A percentile compares a stretch with the other conserved stretches of the same genome.
Evolutionary conservation across 805 yeast species (phyloP).

Genomic region (Barnettozyma wickerhamii): DNA sequence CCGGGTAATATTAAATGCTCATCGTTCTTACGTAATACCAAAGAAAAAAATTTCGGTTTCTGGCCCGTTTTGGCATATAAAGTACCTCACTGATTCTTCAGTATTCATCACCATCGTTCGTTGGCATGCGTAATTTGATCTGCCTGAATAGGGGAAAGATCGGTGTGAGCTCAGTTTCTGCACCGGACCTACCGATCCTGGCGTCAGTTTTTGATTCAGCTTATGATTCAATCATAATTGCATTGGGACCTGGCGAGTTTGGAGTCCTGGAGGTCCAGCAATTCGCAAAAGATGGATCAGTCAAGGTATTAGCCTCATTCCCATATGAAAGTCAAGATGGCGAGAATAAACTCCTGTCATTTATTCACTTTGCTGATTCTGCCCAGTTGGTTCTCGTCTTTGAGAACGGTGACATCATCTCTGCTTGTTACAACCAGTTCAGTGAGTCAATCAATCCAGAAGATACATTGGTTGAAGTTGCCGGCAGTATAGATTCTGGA

Average conservation of each 20-base stretch:
- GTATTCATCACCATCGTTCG: no score
- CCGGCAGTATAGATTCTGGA: conserved; percentile 80
- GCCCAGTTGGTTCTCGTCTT: conserved; percentile 63
- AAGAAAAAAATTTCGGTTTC: background rate
- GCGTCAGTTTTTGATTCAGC: conserved; percentile 66
- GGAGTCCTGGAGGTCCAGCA: conserved; percentile 73
- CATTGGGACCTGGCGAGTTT: conserved; percentile 51
- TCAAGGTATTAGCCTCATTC: conserved; percentile 55
- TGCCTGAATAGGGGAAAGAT: conserved; percentile 53
- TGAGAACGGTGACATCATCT: conserved; percentile 68
- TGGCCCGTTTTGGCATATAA: background rate
- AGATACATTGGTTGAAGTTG: conserved; percentile 59
- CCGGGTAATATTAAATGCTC: conserved; percentile 2
- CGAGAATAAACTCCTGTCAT: conserved; percentile 43
- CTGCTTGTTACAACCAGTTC: conserved; percentile 54
- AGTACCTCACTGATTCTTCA: no score
- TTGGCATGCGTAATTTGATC: conserved; percentile 48
- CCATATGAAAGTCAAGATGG: conserved; percentile 31
- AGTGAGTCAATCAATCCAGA: conserved; percentile 40
- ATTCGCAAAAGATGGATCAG: conserved; percentile 59
- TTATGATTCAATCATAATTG: conserved; percentile 67
- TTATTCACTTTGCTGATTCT: conserved; percentile 68
- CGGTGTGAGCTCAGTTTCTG: conserved; percentile 47
- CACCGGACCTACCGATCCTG: conserved; percentile 57
- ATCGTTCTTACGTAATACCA: conserved; percentile 1